phyloP scores from a whole-genome alignment of 306 rosid species.

The Carpinus viminea region DNA sequence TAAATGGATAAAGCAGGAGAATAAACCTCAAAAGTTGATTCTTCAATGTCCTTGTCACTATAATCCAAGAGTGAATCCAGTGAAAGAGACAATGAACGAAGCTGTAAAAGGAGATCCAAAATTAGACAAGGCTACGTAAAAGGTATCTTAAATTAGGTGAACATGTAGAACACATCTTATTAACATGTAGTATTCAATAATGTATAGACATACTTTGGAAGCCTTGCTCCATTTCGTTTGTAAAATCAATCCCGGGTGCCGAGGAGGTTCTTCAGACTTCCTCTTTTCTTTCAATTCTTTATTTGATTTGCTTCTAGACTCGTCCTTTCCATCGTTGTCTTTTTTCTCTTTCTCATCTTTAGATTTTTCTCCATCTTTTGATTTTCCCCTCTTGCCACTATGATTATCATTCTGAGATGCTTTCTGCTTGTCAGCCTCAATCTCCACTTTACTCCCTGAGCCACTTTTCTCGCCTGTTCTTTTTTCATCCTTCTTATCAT shows the following conservation, averaged over 20 bases:
- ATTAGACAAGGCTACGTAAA: conserved; percentile 18
- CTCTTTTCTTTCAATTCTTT: conserved; percentile 74
- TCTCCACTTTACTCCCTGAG: conserved; percentile 32
- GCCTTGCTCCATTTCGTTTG: conserved; percentile 67
- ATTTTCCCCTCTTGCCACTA: conserved; percentile 43
- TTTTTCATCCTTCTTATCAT: conserved; percentile 54
- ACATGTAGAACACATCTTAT: not conserved
- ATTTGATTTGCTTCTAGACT: conserved; percentile 61
- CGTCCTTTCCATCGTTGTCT: conserved; percentile 60
- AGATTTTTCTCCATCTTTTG: conserved; percentile 63
- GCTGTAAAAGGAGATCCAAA: conserved; percentile 46
- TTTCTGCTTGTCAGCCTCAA: conserved; percentile 49
- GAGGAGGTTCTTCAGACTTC: conserved; percentile 90
- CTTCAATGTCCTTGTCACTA: conserved; percentile 87
- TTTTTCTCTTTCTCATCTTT: conserved; percentile 64
- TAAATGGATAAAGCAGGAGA: conserved; percentile 8
- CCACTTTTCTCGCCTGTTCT: conserved; percentile 46
- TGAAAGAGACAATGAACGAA: conserved; percentile 73
- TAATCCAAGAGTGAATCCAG: conserved; percentile 87
- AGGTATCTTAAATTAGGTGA: not conserved
- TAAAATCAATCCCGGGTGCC: conserved; percentile 87
- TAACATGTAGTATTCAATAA: not conserved
- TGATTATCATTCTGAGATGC: conserved; percentile 44
- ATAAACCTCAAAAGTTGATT: conserved; percentile 90
- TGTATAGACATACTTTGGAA: conserved; percentile 60